A percentile compares a stretch with the other conserved stretches of the same genome.
phyloP scores from a whole-genome alignment of 1,284 basidiomycete genomes.

The Cutaneotrichosporon cavernicola region DNA sequence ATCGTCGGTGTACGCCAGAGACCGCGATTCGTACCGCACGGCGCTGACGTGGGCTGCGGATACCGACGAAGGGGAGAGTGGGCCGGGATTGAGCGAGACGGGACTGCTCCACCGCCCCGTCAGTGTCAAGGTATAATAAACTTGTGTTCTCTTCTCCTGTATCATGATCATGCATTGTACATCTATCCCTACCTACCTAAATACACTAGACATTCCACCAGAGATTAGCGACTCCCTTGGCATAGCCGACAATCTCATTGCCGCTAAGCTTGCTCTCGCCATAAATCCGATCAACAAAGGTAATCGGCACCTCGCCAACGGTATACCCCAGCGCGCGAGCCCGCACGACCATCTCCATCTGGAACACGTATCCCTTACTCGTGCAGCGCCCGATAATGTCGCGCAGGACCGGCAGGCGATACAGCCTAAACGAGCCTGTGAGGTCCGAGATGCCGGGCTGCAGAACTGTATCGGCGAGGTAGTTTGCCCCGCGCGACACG shows the following conservation, averaged over 20 bases:
- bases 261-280: constrained; percentile 88
- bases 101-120: constrained; percentile 17
- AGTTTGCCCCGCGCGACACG: constrained; percentile 80
- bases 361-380: constrained; percentile 89
- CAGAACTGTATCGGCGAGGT: constrained; percentile 75
- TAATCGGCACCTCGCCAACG: constrained; percentile 87
- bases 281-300: constrained; percentile 87
- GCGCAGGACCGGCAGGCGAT: constrained; percentile 70
- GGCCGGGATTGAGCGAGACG: constrained; percentile 3
- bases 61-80: constrained; percentile 9
- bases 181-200: not conserved
- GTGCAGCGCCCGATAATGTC: constrained; percentile 78
- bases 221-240: constrained; percentile 76
- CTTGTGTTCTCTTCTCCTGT: not conserved
- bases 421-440: constrained; percentile 81
- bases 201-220: constrained; percentile 61
- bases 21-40: constrained; percentile 23
- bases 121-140: constrained; percentile 18
- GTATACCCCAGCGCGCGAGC: constrained; percentile 76
- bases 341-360: constrained; percentile 96
- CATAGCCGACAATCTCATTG: constrained; percentile 83
- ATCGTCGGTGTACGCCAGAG: constrained; percentile 15
- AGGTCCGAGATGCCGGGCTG: constrained; percentile 80
- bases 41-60: constrained; percentile 16
- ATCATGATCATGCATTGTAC: constrained; percentile 20